Evolutionary conservation across 345 rosid genomes (phyloP).

Genomic region (Firmiana major): DNA sequence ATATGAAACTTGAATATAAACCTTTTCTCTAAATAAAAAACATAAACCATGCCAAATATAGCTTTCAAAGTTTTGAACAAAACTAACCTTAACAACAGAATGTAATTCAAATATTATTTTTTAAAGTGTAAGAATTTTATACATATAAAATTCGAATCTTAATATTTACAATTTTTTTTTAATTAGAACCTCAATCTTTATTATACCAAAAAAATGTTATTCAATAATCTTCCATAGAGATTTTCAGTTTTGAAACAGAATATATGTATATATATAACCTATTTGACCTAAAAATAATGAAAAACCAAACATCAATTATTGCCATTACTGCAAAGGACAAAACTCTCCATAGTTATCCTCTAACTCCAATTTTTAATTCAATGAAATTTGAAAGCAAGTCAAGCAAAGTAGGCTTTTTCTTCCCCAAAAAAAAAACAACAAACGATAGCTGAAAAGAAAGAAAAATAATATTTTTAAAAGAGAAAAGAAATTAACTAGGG

Average conservation of each 20-base stretch:
- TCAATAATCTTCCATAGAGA: background rate
- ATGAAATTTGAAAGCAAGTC: conserved; percentile 3
- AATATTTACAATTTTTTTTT: no score
- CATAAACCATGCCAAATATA: background rate
- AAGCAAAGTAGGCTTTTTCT: conserved; percentile 7
- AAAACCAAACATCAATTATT: background rate
- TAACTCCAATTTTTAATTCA: background rate
- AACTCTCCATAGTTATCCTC: background rate
- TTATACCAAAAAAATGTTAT: no score
- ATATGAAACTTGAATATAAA: background rate
- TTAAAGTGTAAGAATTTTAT: no score
- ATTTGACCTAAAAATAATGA: background rate
- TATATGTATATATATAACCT: background rate
- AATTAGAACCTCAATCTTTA: no score
- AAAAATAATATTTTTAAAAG: background rate
- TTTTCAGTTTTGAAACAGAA: background rate
- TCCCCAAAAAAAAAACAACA: background rate
- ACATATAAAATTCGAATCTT: no score
- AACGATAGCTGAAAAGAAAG: background rate
- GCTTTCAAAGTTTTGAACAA: background rate
- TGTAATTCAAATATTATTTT: background rate
- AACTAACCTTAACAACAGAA: background rate
- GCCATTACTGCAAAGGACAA: background rate
- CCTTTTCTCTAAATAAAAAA: no score
- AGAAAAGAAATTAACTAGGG: background rate